Evolutionary conservation across 1,139 yeast genomes (phyloP).

Genomic region (Hansenula sp.): DNA sequence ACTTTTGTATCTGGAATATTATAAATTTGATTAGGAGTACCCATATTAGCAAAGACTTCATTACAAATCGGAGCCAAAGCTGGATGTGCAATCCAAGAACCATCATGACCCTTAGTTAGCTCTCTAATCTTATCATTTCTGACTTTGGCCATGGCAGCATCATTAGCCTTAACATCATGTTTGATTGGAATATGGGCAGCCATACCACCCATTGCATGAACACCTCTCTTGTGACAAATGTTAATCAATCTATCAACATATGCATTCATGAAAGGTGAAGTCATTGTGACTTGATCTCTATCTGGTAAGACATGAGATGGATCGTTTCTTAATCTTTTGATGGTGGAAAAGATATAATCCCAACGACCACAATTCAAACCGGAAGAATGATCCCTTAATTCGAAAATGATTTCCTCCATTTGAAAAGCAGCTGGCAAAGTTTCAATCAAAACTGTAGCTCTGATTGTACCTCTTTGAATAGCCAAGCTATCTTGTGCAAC

Average conservation of each 20-base stretch:
- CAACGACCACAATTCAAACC: conserved; percentile 83
- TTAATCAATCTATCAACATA: conserved; percentile 65
- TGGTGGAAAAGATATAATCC: conserved; percentile 76
- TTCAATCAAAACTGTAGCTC: conserved; percentile 73
- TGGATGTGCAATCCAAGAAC: conserved; percentile 88
- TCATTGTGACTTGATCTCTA: conserved; percentile 73
- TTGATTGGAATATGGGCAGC: conserved; percentile 82
- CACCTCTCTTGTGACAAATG: conserved; percentile 68
- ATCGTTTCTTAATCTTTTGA: conserved; percentile 61
- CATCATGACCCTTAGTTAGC: conserved; percentile 75
- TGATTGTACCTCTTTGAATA: conserved; percentile 64
- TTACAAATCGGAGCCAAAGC: conserved; percentile 75
- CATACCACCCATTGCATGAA: conserved; percentile 83
- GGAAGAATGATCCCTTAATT: conserved; percentile 68
- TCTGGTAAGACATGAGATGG: conserved; percentile 63
- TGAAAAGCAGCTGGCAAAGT: conserved; percentile 76
- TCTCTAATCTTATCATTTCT: conserved; percentile 70
- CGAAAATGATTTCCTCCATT: conserved; percentile 78
- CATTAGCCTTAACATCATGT: conserved; percentile 56
- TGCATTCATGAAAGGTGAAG: conserved; percentile 71
- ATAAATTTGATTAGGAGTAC: conserved; percentile 76
- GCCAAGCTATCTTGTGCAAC: conserved; percentile 65
- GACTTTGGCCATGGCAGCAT: conserved; percentile 61
- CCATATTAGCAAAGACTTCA: conserved; percentile 72
- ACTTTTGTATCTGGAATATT: conserved; percentile 38